Evolutionary conservation across 192 early-diverging fungal species (phyloP).

Genomic region (Coemansia sp.): DNA sequence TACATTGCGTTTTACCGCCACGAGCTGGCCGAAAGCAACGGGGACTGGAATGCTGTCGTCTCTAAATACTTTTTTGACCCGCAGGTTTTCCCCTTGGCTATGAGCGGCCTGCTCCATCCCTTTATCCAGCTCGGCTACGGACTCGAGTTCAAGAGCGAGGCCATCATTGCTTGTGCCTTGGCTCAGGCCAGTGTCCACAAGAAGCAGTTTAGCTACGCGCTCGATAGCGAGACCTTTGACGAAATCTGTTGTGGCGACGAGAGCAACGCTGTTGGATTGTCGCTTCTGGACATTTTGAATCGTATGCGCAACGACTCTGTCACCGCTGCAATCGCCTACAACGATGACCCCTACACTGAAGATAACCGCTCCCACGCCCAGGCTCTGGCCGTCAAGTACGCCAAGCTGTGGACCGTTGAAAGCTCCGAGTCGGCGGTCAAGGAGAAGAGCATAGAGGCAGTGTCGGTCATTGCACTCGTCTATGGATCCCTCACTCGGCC

Average conservation of each 20-base stretch:
- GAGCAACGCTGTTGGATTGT: constrained; percentile 3
- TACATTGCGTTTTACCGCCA: constrained; percentile 58
- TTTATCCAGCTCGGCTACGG: constrained; percentile 69
- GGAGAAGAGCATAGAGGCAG: constrained; percentile 48
- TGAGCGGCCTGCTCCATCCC: constrained; percentile 64
- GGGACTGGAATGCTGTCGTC: constrained; percentile 40
- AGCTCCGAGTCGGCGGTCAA: constrained; percentile 39
- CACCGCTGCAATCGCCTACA: constrained; percentile 18
- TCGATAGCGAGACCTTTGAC: constrained; percentile 17
- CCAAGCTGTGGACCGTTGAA: constrained; percentile 49
- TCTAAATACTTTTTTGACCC: constrained; percentile 55
- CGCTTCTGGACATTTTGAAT: constrained; percentile 43
- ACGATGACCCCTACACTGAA: not conserved
- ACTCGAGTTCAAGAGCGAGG: constrained; percentile 63
- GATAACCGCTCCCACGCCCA: not conserved
- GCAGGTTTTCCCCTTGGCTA: constrained; percentile 45
- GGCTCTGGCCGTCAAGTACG: constrained; percentile 38
- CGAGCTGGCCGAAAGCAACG: constrained; percentile 52
- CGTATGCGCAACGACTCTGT: constrained; percentile 42
- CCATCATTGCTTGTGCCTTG: constrained; percentile 60
- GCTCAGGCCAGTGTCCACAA: constrained; percentile 58
- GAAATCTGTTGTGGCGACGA: constrained; percentile 11
- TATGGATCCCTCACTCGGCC: constrained; percentile 46
- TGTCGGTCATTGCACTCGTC: constrained; percentile 33
- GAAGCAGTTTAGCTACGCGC: constrained; percentile 8